phyloP scores from a whole-genome alignment of 202 grass and related monocot species.

The Panicum virgatum region DNA sequence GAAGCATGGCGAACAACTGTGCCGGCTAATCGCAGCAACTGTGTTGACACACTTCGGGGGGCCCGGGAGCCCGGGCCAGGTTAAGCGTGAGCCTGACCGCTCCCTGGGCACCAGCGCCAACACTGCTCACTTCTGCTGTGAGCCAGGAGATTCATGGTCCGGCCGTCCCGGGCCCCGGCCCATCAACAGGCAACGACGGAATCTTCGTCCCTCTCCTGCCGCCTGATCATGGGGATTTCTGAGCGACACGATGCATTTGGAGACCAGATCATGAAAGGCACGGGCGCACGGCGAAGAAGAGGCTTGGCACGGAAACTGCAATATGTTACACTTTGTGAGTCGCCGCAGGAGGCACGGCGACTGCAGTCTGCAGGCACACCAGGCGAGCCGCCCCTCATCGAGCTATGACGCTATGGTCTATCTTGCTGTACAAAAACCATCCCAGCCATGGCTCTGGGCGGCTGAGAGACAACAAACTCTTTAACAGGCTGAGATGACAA shows the following conservation, averaged over 20 bases:
- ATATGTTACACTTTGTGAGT: constrained; percentile 34
- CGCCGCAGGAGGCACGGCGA: neutral
- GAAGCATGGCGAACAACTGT: neutral
- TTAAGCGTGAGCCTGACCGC: neutral
- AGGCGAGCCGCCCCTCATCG: neutral
- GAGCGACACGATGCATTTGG: neutral
- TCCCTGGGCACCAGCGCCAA: neutral
- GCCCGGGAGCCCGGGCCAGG: too few relatives aligned
- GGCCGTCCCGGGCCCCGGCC: too few relatives aligned
- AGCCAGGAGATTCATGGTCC: neutral
- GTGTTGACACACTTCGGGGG: neutral
- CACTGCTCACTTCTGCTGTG: neutral
- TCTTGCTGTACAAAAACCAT: constrained; percentile 46
- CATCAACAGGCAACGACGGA: neutral
- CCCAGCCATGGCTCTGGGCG: neutral
- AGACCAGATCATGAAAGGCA: neutral
- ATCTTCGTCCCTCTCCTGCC: too few relatives aligned
- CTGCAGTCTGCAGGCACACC: neutral
- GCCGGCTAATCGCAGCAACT: neutral
- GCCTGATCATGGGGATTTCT: neutral
- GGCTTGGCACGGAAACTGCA: neutral
- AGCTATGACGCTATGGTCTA: constrained; percentile 3
- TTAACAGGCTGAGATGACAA: constrained; percentile 1
- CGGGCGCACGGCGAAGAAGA: neutral
- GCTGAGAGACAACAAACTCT: neutral